Evolutionary conservation across 2,329 filamentous ascomycete species (phyloP).

Genomic region (Cercospora sojina): DNA sequence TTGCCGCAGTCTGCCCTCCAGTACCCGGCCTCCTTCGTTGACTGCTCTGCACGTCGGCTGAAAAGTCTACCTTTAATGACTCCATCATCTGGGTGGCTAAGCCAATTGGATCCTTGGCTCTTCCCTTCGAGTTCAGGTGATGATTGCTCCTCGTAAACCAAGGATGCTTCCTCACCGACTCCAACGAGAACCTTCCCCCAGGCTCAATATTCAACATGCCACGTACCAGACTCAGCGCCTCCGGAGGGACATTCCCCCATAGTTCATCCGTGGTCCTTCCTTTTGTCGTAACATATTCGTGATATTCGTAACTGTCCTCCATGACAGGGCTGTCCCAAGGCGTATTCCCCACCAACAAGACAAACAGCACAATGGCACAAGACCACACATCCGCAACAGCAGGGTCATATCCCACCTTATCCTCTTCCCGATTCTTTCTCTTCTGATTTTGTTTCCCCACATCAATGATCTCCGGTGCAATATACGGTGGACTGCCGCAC

Average conservation of each 20-base stretch:
- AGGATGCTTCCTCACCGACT: constrained; percentile 83
- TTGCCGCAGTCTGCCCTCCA: constrained; percentile 30
- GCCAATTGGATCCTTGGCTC: constrained; percentile 72
- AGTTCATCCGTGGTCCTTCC: constrained; percentile 79
- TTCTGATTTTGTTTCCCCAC: constrained; percentile 49
- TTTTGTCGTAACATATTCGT: constrained; percentile 76
- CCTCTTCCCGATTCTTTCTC: constrained; percentile 46
- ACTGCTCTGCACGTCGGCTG: constrained; percentile 60
- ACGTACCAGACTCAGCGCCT: constrained; percentile 76
- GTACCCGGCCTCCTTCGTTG: constrained; percentile 28
- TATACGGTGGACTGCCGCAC: constrained; percentile 94
- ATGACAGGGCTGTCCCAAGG: constrained; percentile 91
- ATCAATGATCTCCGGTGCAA: constrained; percentile 82
- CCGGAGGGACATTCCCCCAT: constrained; percentile 74
- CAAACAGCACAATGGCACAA: constrained; percentile 95
- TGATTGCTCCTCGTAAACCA: constrained; percentile 88
- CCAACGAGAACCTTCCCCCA: constrained; percentile 74
- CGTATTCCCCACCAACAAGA: constrained; percentile 91
- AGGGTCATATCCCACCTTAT: constrained; percentile 64
- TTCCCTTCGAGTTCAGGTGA: constrained; percentile 71
- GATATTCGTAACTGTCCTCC: constrained; percentile 80
- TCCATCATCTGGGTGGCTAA: constrained; percentile 96
- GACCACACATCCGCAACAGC: constrained; percentile 95
- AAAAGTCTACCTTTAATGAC: constrained; percentile 84
- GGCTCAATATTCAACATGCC: constrained; percentile 90